Evolutionary conservation across 108 stramenopile genomes (phyloP), one percentile per base, ranked within the genome.

Genomic region (Nitzschia sp.): DNA sequence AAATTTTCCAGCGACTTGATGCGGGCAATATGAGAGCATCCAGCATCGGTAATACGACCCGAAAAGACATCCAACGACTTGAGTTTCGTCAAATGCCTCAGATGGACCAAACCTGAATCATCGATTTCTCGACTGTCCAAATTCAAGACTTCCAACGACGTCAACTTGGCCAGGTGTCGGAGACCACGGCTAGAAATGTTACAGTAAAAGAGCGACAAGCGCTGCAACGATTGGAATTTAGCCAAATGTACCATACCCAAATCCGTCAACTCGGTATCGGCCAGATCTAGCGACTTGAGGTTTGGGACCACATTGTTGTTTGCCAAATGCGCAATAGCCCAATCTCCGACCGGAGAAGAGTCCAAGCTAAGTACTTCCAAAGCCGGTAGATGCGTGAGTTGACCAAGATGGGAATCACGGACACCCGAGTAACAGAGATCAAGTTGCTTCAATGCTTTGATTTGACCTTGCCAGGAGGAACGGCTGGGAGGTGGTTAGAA

Each of bases 401-500:
- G 63, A 14, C 83, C 78, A 34, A 94, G 21, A 50, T 94, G 88
- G 34, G 72, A 67, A 71, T 94, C 90, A 58, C 65, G 41, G n/a
- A 94, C 92, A 11, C 63, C 80, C 29, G 89, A 83, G 54, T 86
- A 94, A 59, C 86, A 83, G 14, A 89, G 71, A 66, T 86, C 83
- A 46, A 94, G 76, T 7, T 77, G 72, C 56, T 84, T 83, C 9
- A 94, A 63, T 6, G 63, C 51, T 21, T 83, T 71, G 50, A 94
- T 83, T 61, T 86, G 87, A n/a, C 89, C 89, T 67, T 94, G 92
- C 89, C 89, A 94, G n/a, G 86, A 80, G 10, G 85, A 71, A 10
- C 87, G 86, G 5, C 84, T 89, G 55, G 3, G 57, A 57, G 29
- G 51, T 21, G 29, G 53, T 41, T 64, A 63, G 34, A 15, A 55